Evolutionary conservation across 345 rosid genomes (phyloP), one percentile per base, ranked within the genome.

Genomic region (Limnanthes douglasii): DNA sequence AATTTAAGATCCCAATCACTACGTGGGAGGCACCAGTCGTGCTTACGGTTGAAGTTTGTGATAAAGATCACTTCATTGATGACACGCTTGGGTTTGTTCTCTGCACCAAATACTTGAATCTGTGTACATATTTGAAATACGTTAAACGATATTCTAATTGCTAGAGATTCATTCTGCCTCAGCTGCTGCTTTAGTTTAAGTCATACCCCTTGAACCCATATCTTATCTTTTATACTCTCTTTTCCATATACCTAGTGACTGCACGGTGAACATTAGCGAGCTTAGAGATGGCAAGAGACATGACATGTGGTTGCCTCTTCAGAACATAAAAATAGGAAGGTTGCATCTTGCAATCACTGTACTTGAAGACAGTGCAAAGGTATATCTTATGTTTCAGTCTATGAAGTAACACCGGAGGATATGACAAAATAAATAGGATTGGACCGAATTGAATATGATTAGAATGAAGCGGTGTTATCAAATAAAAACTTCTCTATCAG

Each of bases 221-320:
- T n/a, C 12, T 27, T 27, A 13, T 4, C 8, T 27, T 27, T 27
- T 27, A 27, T 3, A 3, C 12, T 8, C 12, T 27, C 31, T 13
- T 9, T 27, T 27, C 6, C n/a, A n/a, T n/a, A n/a, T n/a, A n/a
- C n/a, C 29, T 69, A 84, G 98, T 5, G 55, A 59, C 11, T 84
- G 86, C 48, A 53, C 72, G 1, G 49, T 90, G 16, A 64, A 69
- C 47, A 57, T 90, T 34, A 69, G 54, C 18, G 78, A 73, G 37
- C 48, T 70, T 8, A 58, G 75, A 45, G 92, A 68, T 42, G 85
- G 92, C 15, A 72, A 70, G 54, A 75, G 94, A 50, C 75, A 69
- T 31, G 92, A 84, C 43, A 70, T 75, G 79, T 90, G 98, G 96
- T 30, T 90, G 52, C 62, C 93, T 47, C 96, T 90, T 57, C 65